Base-by-base conservation (phyloP, 2,329 filamentous ascomycete genomes). In the Microcera coccophila region DNA sequence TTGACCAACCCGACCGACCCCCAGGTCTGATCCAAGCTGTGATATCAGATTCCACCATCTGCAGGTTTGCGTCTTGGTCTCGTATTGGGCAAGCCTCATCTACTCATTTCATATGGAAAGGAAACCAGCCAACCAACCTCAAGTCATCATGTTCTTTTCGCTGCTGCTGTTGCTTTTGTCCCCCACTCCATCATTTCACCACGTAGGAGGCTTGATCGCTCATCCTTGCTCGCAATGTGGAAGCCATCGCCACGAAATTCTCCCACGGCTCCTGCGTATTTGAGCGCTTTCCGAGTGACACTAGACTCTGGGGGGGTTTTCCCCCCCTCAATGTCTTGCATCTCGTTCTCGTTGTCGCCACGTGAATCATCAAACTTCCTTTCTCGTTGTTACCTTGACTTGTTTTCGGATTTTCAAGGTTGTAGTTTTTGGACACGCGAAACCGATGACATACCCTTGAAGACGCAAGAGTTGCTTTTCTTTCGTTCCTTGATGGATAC, bases 61-160 rank as follows among this genome's bases (percentile, higher is more conserved):
- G 50, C 43, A 40, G 41, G 43, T 44, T 52, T 42, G 50, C 50
- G 45, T 22, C 32, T 24, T 40, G 24, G 15, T 35, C 42, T 49
- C 47, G 42, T 45, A 49, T 49, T 24, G 21, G 50, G 18, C 18
- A 40, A 24, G 21, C 32, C 34, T 34, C 33, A 38, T 28, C n/a
- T n/a, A n/a, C n/a, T n/a, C n/a, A n/a, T n/a, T n/a, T n/a, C n/a
- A n/a, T n/a, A n/a, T n/a, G n/a, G n/a, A n/a, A n/a, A n/a, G n/a
- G 22, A 12, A 26, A 26, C 22, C 22, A 26, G 12, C n/a, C n/a
- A n/a, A n/a, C n/a, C n/a, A n/a, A n/a, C n/a, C n/a, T n/a, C n/a
- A n/a, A n/a, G n/a, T n/a, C n/a, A n/a, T n/a, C n/a, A n/a, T n/a
- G n/a, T n/a, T n/a, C n/a, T n/a, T n/a, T n/a, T n/a, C n/a, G n/a